Evolutionary conservation across 2,329 filamentous ascomycete species (phyloP).

Genomic region (Calonectria pseudoreteaudii): DNA sequence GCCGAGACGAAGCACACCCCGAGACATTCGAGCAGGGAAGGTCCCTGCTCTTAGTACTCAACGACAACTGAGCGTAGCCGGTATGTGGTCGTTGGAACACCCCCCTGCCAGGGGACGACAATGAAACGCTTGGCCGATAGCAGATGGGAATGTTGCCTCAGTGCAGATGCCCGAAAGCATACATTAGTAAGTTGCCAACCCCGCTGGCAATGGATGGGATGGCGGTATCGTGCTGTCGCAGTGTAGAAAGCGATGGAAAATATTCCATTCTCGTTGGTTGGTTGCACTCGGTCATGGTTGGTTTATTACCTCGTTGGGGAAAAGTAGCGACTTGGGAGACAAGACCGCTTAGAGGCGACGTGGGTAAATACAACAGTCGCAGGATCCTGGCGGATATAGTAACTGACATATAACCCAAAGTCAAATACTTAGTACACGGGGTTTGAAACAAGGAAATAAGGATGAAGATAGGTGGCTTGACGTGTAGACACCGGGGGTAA

Average conservation of each 20-base stretch:
- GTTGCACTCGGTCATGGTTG: background rate
- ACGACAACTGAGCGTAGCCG: slow-evolving; percentile 12
- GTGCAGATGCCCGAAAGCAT: slow-evolving; percentile 20
- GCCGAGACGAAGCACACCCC: slow-evolving; percentile 28
- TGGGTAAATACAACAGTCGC: slow-evolving; percentile 35
- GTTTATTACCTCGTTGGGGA: background rate
- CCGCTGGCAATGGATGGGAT: background rate
- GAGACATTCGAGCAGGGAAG: slow-evolving; percentile 29
- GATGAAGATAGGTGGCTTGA: background rate
- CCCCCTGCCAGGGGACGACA: slow-evolving; percentile 32
- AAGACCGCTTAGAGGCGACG: slow-evolving; percentile 12
- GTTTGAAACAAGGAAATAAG: slow-evolving; percentile 12
- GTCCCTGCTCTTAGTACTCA: slow-evolving; percentile 26
- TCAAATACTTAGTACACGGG: slow-evolving; percentile 11
- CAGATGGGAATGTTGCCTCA: background rate
- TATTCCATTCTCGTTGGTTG: background rate
- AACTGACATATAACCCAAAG: slow-evolving; percentile 36
- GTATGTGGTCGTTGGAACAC: slow-evolving; percentile 6
- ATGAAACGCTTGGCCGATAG: slow-evolving; percentile 36
- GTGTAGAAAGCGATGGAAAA: background rate
- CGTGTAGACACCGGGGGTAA: background rate
- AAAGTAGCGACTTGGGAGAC: slow-evolving; percentile 3
- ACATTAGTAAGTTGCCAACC: slow-evolving; percentile 1
- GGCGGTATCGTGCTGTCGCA: background rate
- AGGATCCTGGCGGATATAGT: slow-evolving; percentile 32